A percentile compares a stretch with the other conserved stretches of the same genome.
Evolutionary conservation across 768 basidiomycete genomes (phyloP).

Genomic region (Boletus vinaceobasis): DNA sequence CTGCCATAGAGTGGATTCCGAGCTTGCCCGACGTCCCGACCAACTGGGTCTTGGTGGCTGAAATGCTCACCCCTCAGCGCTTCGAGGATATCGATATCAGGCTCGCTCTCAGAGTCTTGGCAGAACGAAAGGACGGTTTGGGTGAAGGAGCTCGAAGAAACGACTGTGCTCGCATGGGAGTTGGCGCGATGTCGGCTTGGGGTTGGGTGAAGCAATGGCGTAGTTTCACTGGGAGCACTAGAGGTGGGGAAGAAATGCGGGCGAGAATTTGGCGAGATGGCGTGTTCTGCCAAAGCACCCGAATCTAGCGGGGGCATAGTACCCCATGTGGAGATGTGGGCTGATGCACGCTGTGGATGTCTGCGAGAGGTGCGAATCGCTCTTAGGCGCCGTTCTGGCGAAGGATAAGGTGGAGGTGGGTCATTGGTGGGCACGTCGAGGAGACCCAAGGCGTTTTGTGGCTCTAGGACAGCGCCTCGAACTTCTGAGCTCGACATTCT

Average conservation of each 20-base stretch:
- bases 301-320: conserved; percentile 34
- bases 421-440: conserved; percentile 34
- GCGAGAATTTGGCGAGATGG: conserved; percentile 15
- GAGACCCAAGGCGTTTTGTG: conserved; percentile 6
- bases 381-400: conserved; percentile 41
- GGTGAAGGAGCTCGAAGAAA: conserved; percentile 50
- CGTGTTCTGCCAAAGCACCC: conserved; percentile 35
- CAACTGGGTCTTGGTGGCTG: conserved; percentile 18
- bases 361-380: conserved; percentile 30
- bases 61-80: conserved; percentile 19
- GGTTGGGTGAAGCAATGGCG: conserved; percentile 43
- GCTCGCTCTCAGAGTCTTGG: conserved; percentile 45
- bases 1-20: neutral
- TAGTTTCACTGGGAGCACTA: conserved; percentile 42
- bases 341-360: conserved; percentile 29
- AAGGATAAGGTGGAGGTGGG: conserved; percentile 73
- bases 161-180: conserved; percentile 54
- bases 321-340: conserved; percentile 26
- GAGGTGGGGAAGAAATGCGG: conserved; percentile 19
- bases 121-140: conserved; percentile 73
- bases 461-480: neutral
- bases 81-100: conserved; percentile 36
- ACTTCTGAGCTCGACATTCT: conserved; percentile 10
- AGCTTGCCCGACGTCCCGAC: neutral
- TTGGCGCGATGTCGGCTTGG: conserved; percentile 47